These are phyloP conservation scores for Aspergillus funiculosus DNA, from an alignment of 495 filamentous ascomycete species.

Conservation along the genomic window DNA sequence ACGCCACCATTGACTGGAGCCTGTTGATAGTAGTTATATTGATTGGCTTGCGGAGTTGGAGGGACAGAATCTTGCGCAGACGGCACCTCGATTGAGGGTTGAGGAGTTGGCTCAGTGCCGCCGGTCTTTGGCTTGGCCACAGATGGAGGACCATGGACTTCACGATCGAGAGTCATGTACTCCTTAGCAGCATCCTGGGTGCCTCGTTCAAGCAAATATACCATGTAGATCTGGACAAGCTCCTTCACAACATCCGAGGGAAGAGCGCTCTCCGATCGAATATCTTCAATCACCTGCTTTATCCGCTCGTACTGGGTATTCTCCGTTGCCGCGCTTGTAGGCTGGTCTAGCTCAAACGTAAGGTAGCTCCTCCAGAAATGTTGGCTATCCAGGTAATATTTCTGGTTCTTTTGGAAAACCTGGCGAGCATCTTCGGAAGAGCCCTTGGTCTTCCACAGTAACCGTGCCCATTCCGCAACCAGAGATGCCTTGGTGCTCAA, in stretches of 20 bases:
- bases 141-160: constrained; percentile 65
- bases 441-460: constrained; percentile 90
- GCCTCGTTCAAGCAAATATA: constrained; percentile 78
- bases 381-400: constrained; percentile 81
- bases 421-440: constrained; percentile 77
- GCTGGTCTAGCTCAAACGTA: constrained; percentile 83
- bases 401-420: constrained; percentile 75
- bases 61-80: constrained; percentile 19
- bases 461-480: constrained; percentile 80
- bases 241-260: constrained; percentile 64
- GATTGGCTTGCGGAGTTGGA: constrained; percentile 22
- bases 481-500: constrained; percentile 80
- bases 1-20: constrained; percentile 30
- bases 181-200: constrained; percentile 80
- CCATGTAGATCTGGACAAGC: constrained; percentile 71
- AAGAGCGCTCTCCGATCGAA: constrained; percentile 70
- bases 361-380: constrained; percentile 91
- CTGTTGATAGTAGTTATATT: constrained; percentile 41
- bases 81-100: constrained; percentile 9
- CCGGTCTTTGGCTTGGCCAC: constrained; percentile 34
- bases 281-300: constrained; percentile 72
- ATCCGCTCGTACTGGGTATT: constrained; percentile 62
- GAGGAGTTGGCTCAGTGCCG: constrained; percentile 20
- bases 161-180: constrained; percentile 75
- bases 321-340: constrained; percentile 62